A percentile compares a stretch with the other conserved stretches of the same genome.
phyloP scores from a whole-genome alignment of 2,329 filamentous ascomycete species.

The Colletotrichum coccodes region DNA sequence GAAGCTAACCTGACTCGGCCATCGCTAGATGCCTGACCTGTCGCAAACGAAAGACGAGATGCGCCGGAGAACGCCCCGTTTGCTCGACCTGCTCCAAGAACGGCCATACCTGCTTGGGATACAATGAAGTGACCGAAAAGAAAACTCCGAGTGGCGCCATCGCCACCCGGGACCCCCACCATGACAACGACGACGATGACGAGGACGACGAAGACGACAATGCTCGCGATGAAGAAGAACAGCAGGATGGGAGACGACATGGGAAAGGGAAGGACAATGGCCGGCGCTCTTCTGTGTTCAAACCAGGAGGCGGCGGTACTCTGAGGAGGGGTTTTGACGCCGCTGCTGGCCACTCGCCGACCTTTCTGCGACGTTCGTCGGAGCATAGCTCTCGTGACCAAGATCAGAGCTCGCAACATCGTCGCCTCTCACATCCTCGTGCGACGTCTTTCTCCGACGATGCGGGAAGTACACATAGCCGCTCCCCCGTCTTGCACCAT shows the following conservation, averaged over 20 bases:
- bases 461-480: constrained; percentile 48
- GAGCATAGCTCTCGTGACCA: constrained; percentile 21
- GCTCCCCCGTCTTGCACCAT: constrained; percentile 59
- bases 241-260: constrained; percentile 43
- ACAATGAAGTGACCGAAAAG: constrained; percentile 64
- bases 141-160: constrained; percentile 40
- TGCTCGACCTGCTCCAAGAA: constrained; percentile 80
- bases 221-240: constrained; percentile 51
- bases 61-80: constrained; percentile 76
- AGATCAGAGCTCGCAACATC: constrained; percentile 23
- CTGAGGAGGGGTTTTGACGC: constrained; percentile 11
- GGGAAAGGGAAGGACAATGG: constrained; percentile 38
- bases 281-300: background rate
- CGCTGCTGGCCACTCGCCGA: constrained; percentile 9
- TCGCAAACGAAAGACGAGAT: constrained; percentile 80
- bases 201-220: constrained; percentile 44
- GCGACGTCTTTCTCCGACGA: constrained; percentile 53
- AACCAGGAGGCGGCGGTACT: background rate
- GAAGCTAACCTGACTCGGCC: constrained; percentile 12
- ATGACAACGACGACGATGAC: constrained; percentile 40
- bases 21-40: constrained; percentile 72
- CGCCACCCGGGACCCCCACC: constrained; percentile 31
- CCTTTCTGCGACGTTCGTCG: constrained; percentile 24
- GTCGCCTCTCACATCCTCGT: constrained; percentile 41
- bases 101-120: constrained; percentile 75